Conservation (phyloP, 106 monocot genomes). For the Triglochin maritima region DNA sequence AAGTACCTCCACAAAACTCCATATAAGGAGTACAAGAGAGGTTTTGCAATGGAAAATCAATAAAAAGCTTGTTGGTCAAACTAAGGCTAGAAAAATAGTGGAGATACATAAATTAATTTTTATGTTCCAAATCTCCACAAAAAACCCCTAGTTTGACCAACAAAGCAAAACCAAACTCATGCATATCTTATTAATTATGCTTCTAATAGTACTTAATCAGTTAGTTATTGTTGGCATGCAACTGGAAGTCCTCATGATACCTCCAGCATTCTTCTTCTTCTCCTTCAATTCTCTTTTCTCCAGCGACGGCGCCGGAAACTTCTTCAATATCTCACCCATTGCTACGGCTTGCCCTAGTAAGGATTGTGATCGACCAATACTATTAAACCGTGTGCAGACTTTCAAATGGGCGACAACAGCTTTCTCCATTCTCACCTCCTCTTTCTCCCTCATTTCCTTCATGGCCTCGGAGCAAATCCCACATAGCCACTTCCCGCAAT, state of each 20-base stretch:
- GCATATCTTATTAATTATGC: no score
- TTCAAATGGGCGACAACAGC: constrained; percentile 46
- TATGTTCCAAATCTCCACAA: no score
- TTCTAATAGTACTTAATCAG: no score
- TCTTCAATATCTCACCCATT: constrained; percentile 61
- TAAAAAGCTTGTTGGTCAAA: no score
- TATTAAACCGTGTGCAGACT: constrained; percentile 49
- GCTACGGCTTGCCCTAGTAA: constrained; percentile 48
- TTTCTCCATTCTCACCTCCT: constrained; percentile 27
- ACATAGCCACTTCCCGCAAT: constrained; percentile 58
- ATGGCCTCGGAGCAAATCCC: constrained; percentile 78
- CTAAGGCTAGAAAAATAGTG: no score
- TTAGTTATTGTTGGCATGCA: constrained; percentile 23
- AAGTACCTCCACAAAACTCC: no score
- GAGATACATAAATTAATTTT: no score
- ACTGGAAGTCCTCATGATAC: constrained; percentile 18
- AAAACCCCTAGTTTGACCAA: no score
- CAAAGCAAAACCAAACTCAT: no score
- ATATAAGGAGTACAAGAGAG: no score
- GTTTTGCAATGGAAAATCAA: no score
- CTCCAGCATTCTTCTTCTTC: constrained; percentile 6
- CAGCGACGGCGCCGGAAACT: constrained; percentile 11
- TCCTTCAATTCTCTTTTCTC: background rate
- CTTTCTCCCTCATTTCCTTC: constrained; percentile 62
- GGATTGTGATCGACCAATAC: constrained; percentile 30